These are phyloP conservation scores for Imleria badia DNA, from an alignment of 768 basidiomycete species.

Conservation along the genomic window DNA sequence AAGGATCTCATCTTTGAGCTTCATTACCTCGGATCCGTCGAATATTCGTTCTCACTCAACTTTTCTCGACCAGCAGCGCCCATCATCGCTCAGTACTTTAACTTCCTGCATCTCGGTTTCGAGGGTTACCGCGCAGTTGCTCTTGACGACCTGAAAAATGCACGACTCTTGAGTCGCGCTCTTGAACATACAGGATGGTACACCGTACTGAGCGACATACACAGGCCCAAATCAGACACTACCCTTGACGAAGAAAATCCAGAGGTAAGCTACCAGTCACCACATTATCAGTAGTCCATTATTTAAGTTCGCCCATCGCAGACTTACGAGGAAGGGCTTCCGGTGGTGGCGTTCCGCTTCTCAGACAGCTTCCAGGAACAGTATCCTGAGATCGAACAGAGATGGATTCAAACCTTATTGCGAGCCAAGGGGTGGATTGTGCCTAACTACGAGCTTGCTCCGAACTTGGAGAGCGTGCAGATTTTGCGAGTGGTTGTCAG, in stretches of 20 bases:
- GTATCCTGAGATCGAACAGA: constrained; percentile 57
- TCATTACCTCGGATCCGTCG: constrained; percentile 52
- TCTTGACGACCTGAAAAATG: constrained; percentile 54
- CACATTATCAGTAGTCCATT: not conserved
- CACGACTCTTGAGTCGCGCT: constrained; percentile 62
- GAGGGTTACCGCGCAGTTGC: constrained; percentile 50
- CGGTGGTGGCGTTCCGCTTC: constrained; percentile 56
- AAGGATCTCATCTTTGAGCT: constrained; percentile 70
- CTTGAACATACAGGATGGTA: constrained; percentile 56
- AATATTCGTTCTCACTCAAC: constrained; percentile 75
- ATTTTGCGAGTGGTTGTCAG: constrained; percentile 64
- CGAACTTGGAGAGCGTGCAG: constrained; percentile 47
- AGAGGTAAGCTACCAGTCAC: constrained; percentile 43
- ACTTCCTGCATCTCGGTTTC: constrained; percentile 60
- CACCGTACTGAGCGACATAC: constrained; percentile 55
- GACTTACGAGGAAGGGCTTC: constrained; percentile 50
- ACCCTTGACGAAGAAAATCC: constrained; percentile 51
- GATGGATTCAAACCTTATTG: constrained; percentile 53
- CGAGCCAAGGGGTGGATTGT: constrained; percentile 57
- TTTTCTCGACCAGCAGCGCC: constrained; percentile 63
- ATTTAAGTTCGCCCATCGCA: constrained; percentile 10
- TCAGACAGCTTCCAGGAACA: constrained; percentile 50
- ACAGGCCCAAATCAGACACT: constrained; percentile 36
- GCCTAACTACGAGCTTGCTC: constrained; percentile 60
- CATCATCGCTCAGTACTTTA: constrained; percentile 63